Percentiles rank a stretch among this genome's conserved stretches.
phyloP scores from a whole-genome alignment of 208 protist genomes.

The Porcisia deanei region DNA sequence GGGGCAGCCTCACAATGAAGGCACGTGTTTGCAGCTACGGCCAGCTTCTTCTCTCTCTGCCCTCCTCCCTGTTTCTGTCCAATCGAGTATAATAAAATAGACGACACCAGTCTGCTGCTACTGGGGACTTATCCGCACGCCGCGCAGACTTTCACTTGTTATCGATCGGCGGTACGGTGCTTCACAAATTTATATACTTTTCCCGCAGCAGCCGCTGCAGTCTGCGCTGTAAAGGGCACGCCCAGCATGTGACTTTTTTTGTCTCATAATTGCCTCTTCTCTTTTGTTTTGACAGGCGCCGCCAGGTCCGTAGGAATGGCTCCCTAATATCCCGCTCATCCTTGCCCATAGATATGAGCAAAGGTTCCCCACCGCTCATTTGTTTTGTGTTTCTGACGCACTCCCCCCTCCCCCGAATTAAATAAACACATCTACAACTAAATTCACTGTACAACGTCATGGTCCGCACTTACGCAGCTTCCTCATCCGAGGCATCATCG shows the following conservation, averaged over 20 bases:
- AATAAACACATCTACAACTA: no score
- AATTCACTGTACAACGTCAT: background rate
- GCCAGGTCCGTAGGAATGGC: no score
- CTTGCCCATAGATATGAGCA: background rate
- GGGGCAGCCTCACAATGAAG: background rate
- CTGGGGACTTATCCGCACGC: background rate
- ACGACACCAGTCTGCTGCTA: background rate
- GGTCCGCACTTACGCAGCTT: slow-evolving; percentile 15
- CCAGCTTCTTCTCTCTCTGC: background rate
- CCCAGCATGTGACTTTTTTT: no score
- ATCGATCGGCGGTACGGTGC: background rate
- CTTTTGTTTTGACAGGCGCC: background rate
- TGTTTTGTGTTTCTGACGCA: no score
- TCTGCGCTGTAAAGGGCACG: no score
- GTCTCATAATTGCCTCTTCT: background rate
- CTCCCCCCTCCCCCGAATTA: no score
- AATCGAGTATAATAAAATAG: background rate
- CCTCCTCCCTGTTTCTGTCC: background rate
- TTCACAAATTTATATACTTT: no score
- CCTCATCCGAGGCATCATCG: slow-evolving; percentile 45
- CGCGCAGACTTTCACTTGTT: background rate
- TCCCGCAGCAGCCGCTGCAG: no score
- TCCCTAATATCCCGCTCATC: background rate
- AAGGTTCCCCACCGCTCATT: no score
- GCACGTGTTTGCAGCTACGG: no score